Evolutionary conservation across 495 filamentous ascomycete species (phyloP), one percentile per base, ranked within the genome.

Genomic region (Tetracladium setigerum): DNA sequence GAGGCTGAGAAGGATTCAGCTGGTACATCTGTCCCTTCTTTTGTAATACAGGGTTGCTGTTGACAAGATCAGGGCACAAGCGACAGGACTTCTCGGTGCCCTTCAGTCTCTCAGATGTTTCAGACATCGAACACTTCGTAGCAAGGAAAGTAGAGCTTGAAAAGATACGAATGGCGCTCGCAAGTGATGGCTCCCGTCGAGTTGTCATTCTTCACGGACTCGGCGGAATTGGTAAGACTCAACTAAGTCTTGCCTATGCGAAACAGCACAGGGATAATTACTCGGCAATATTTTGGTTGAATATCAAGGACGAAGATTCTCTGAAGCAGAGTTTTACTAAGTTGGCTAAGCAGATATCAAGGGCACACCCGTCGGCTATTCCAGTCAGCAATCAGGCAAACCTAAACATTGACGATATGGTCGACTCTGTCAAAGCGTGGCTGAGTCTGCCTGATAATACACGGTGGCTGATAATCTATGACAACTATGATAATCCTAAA

Each of bases 401-500:
- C n/a, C n/a, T n/a, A 15, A 30, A 58, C 11, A 47, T 53, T 5
- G 52, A 62, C 40, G 42, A 57, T 37, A 43, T 53, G 30, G 44
- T 62, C 17, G 39, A 50, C 34, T 53, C 56, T 47, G 61, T 66
- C 18, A 64, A 59, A 47, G 47, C 40, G 18, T 68, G 65, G 67
- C 63, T 67, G 11, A 32, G 50, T 30, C 67, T 64, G 59, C 48
- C 67, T 54, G 58, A 46, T 50, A 67, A 34, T 46, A 68, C 35
- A 55, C 57, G 59, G 44, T 71, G 65, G 62, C 59, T 73, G 39
- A 55, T 50, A 0, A 65, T 65, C 42, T 39, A 72, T 34, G 67
- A 74, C 41, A 75, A 70, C 49, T 63, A 60, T 24, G 68, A 74
- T 46, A 51, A 36, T 32, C 64, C 19, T 45, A 68, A 59, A 32